Base-by-base conservation (phyloP, 257 asterid species). In the Lantana camara region DNA sequence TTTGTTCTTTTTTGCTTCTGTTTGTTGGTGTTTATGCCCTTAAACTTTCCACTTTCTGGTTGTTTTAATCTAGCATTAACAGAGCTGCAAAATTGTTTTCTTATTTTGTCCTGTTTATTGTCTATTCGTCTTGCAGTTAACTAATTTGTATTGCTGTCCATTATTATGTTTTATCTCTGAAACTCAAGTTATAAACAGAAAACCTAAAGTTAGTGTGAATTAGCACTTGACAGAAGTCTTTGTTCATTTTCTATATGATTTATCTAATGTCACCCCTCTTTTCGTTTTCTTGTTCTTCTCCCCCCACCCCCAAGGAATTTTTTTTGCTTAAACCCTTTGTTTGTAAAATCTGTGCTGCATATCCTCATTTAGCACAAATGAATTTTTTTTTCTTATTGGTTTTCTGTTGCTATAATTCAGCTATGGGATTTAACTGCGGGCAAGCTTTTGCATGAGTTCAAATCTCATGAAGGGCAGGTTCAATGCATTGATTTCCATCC, bases 401-500 rank as follows among this genome's bases (percentile, higher is more conserved):
- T 45, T 66, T 42, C 45, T 29, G 17, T 45, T 75, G 56, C 84
- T 80, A 54, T 66, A 66, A 56, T 68, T 56, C 99, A 93, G 99
- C 83, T 93, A 47, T 93, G 99, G 99, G 99, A 93, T 80, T 84
- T 93, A 79, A 93, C 99, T 60, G 99, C 99, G 12, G 99, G 99
- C 67, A 93, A 90, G 89, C 84, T 93, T 74, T 61, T 93, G 85
- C 99, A 93, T 63, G 99, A 93, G 7, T 87, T 93, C 72, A 93
- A 93, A 81, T 68, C 78, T 76, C 99, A 93, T 24, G 99, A 93
- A 65, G 97, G 99, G 66, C 96, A 93, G 75, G 62, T 93, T 61
- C 95, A 88, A 63, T 85, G 96, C 86, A 93, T 93, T 56, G 99
- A 90, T 71, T 93, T 93, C 77, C 99, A 93, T 68, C 99, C 99